phyloP scores from a whole-genome alignment of 176 grass and related monocot genomes.

The Oryza longistaminata region DNA sequence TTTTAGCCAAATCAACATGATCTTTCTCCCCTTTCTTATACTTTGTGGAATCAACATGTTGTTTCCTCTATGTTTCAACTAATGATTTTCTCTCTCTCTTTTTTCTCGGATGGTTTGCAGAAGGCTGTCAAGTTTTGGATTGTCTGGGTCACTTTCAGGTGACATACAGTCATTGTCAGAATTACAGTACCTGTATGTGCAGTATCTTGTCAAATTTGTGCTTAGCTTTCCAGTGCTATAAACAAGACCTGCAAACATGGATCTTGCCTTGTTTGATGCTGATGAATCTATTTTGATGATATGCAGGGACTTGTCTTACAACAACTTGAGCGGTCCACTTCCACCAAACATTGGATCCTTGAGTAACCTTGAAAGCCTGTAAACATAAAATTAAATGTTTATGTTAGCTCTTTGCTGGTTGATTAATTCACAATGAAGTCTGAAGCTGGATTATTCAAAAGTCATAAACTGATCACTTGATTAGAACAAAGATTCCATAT shows the following conservation, averaged over 20 bases:
- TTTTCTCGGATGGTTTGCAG: conserved; percentile 31
- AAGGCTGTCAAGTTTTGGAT: conserved; percentile 58
- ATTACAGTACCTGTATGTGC: conserved; percentile 51
- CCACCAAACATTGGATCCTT: conserved; percentile 65
- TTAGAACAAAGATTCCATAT: too few species aligned
- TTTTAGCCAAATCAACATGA: too few species aligned
- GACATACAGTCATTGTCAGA: conserved; percentile 61
- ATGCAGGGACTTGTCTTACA: conserved; percentile 80
- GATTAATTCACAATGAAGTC: too few species aligned
- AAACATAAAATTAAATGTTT: background rate
- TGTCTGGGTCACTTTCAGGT: conserved; percentile 69
- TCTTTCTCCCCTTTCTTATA: too few species aligned
- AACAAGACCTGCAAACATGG: too few species aligned
- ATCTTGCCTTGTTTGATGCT: too few species aligned
- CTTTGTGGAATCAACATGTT: background rate
- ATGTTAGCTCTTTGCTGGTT: too few species aligned
- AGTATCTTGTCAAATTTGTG: background rate
- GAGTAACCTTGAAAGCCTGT: conserved; percentile 64
- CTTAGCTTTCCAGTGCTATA: background rate
- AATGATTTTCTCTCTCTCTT: background rate
- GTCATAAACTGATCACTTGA: too few species aligned
- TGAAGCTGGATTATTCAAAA: too few species aligned
- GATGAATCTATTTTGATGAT: too few species aligned
- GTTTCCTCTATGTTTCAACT: background rate
- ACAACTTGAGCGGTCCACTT: conserved; percentile 58